Conservation (phyloP, 495 filamentous ascomycete genomes). For the Penicillium robsamsonii region DNA sequence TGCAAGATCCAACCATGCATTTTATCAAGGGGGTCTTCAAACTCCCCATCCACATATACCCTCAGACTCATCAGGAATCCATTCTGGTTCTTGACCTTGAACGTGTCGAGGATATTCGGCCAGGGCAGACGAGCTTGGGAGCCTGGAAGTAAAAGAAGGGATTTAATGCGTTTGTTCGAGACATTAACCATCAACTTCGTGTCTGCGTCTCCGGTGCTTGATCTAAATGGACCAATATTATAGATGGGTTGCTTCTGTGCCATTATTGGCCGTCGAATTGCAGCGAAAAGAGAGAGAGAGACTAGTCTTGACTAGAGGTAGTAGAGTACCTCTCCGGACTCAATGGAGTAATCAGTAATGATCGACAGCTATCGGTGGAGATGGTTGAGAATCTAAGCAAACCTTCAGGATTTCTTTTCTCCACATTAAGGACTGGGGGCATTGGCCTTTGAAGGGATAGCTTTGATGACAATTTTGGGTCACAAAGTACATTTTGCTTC, state of each 20-base stretch:
- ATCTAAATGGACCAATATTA: slow-evolving; percentile 16
- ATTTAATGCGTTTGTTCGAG: slow-evolving; percentile 19
- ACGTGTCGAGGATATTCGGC: slow-evolving; percentile 10
- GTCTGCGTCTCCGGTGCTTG: slow-evolving; percentile 12
- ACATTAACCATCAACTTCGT: slow-evolving; percentile 13
- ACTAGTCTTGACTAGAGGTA: too few relatives aligned
- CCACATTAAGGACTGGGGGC: not conserved
- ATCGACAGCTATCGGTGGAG: not conserved
- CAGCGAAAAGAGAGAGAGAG: not conserved
- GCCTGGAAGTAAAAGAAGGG: slow-evolving; percentile 7
- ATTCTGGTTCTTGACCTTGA: slow-evolving; percentile 12
- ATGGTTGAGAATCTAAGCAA: not conserved
- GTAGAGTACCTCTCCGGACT: too few relatives aligned
- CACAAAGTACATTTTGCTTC: not conserved
- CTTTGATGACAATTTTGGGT: not conserved
- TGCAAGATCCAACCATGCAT: not conserved
- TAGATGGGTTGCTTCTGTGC: slow-evolving; percentile 4
- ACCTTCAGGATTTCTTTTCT: not conserved
- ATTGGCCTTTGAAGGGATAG: not conserved
- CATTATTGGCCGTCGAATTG: not conserved
- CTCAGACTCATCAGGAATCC: slow-evolving; percentile 9
- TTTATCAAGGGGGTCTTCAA: slow-evolving; percentile 4
- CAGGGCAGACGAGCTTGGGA: slow-evolving; percentile 9
- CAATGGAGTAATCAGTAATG: not conserved
- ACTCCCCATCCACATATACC: slow-evolving; percentile 1